Evolutionary conservation across 2,329 filamentous ascomycete species (phyloP).

Genomic region (Lasiodiplodia hormozganensis): DNA sequence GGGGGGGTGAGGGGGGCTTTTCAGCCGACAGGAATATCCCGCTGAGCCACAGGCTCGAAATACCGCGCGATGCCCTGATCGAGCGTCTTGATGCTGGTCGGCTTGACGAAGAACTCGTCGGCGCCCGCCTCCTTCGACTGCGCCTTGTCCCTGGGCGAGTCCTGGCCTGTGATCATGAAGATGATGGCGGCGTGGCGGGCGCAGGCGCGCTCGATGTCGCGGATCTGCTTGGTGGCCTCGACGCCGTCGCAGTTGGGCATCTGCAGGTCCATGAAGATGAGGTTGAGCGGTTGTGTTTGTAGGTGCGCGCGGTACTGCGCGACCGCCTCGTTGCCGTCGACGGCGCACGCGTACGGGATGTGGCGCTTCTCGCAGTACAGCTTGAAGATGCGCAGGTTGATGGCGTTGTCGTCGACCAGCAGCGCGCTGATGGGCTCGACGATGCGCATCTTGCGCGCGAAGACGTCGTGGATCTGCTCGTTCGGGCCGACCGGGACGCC

Average conservation of each 20-base stretch:
- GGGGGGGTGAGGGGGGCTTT: no score
- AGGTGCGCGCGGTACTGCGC: constrained; percentile 41
- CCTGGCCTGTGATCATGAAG: constrained; percentile 48
- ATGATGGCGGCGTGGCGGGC: constrained; percentile 39
- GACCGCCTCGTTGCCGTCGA: constrained; percentile 55
- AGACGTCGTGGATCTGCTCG: constrained; percentile 8
- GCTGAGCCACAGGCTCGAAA: constrained; percentile 6
- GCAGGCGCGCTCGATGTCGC: constrained; percentile 40
- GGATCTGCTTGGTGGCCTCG: constrained; percentile 49
- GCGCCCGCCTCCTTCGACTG: constrained; percentile 45
- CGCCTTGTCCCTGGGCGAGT: constrained; percentile 44
- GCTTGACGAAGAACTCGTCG: constrained; percentile 48
- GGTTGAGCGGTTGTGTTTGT: constrained; percentile 45
- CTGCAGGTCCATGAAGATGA: constrained; percentile 54
- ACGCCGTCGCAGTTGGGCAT: constrained; percentile 54
- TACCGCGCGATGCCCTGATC: constrained; percentile 26
- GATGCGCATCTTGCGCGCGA: constrained; percentile 14
- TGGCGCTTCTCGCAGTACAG: constrained; percentile 56
- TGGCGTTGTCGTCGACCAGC: constrained; percentile 57
- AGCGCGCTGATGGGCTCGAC: constrained; percentile 37
- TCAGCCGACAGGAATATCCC: neutral
- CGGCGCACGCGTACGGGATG: constrained; percentile 51
- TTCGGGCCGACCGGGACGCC: constrained; percentile 1
- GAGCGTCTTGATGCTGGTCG: constrained; percentile 42
- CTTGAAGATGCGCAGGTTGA: constrained; percentile 57